Evolutionary conservation across 2,329 filamentous ascomycete species (phyloP), one percentile per base, ranked within the genome.

Genomic region (Cladorrhinum sp.): DNA sequence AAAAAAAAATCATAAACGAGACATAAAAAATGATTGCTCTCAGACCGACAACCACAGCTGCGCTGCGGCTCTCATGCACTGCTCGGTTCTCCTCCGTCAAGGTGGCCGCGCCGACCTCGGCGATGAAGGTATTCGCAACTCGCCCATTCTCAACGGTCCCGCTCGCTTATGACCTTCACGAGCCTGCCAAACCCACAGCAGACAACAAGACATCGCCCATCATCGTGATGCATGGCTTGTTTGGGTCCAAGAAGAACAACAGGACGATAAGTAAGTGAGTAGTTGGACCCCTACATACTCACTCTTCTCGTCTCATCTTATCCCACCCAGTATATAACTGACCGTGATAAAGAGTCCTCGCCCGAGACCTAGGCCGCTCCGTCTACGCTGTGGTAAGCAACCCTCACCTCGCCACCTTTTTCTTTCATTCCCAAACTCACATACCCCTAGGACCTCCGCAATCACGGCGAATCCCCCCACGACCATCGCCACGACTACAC

Each of bases 161-260:
- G 18, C 75, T 92, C 36, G 82, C 82, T 1, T 92, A 84, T 72
- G 88, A 91, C 69, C 77, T 90, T 49, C 86, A 92, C 71, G 77
- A 83, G 69, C 86, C 89, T 1, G 68, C 77, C 1, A 79, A 78
- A 55, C 73, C 74, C 1, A 73, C 75, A 24, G 71, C 74, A 58
- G 73, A 79, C 70, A 72, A 74, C 61, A 75, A 77, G 63, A 73
- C 75, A 33, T 70, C 77, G 42, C 90, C 93, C 1, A 91, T 98
- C 65, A 76, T 98, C 64, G 90, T 98, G 67, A 85, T 98, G 71
- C 94, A 98, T 73, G 94, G 95, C 1, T 81, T 98, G 10, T 97
- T 98, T 71, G 94, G 94, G 20, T 96, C 91, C 39, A 96, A 96
- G 79, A 92, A 91, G 79, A 98, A 98, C 73, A 96, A 97, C 73